A percentile compares a stretch with the other conserved stretches of the same genome.
These are phyloP conservation scores for Urtica urens DNA, from an alignment of 306 rosid genomes.

Conservation along the genomic window DNA sequence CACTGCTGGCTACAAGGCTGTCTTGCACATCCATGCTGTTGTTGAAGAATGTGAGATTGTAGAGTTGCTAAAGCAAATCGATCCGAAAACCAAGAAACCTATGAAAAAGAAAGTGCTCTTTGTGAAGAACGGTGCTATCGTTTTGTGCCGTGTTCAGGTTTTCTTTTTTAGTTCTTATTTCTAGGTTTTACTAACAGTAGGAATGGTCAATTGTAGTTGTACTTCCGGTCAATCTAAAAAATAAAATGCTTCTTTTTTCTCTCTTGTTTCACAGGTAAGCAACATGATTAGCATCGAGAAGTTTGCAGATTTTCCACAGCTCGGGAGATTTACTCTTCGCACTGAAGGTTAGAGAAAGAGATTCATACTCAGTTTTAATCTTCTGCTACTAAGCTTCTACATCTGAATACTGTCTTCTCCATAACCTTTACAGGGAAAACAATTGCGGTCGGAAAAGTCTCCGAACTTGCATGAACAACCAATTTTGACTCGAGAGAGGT, in stretches of 20 bases:
- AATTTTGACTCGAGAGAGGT: no score
- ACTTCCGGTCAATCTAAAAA: not conserved
- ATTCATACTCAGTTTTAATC: no score
- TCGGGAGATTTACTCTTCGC: conserved; percentile 97
- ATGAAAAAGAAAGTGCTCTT: conserved; percentile 72
- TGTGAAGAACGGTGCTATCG: conserved; percentile 83
- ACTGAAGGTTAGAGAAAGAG: conserved; percentile 76
- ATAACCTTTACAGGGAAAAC: no score
- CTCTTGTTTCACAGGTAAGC: conserved; percentile 41
- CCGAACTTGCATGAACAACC: no score
- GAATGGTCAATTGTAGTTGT: not conserved
- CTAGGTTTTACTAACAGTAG: not conserved
- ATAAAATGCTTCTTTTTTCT: not conserved
- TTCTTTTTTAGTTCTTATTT: conserved; percentile 5
- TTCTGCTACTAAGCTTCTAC: no score
- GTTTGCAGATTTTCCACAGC: conserved; percentile 71
- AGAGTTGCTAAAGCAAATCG: conserved; percentile 80
- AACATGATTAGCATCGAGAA: conserved; percentile 66
- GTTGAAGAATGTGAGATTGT: conserved; percentile 99
- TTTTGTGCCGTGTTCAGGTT: conserved; percentile 88
- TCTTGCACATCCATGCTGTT: conserved; percentile 79
- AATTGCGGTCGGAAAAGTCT: no score
- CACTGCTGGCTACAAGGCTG: conserved; percentile 99
- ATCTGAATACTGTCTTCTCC: no score
- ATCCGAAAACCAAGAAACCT: conserved; percentile 79